Evolutionary conservation across 495 filamentous ascomycete species (phyloP).

Genomic region (Haplographium delicatum): DNA sequence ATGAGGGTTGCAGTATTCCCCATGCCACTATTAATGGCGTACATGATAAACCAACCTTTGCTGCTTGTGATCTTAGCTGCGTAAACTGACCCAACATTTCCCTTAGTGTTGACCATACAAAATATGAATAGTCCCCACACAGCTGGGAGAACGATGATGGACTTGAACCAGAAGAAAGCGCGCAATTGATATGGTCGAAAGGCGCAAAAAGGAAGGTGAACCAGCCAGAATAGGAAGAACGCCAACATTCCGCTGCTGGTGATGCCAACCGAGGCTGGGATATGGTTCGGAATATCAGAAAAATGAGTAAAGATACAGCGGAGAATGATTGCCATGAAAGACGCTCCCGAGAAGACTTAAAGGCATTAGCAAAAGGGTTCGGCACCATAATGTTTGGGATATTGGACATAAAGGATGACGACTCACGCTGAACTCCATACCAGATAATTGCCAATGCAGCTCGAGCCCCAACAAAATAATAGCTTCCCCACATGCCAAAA

Average conservation of each 20-base stretch:
- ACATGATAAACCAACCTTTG: constrained; percentile 36
- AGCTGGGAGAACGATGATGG: constrained; percentile 26
- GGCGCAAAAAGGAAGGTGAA: constrained; percentile 36
- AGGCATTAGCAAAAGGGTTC: neutral
- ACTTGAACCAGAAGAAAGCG: constrained; percentile 31
- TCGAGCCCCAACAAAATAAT: constrained; percentile 30
- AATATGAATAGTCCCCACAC: constrained; percentile 36
- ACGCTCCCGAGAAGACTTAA: constrained; percentile 29
- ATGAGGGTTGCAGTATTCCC: constrained; percentile 39
- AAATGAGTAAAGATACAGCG: constrained; percentile 25
- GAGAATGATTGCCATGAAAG: constrained; percentile 30
- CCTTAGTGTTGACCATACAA: constrained; percentile 37
- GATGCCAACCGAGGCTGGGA: constrained; percentile 34
- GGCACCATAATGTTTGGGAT: neutral
- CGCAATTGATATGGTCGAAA: constrained; percentile 29
- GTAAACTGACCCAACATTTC: constrained; percentile 30
- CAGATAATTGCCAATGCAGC: constrained; percentile 32
- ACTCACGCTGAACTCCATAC: constrained; percentile 33
- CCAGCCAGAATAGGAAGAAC: constrained; percentile 43
- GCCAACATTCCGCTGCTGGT: constrained; percentile 35
- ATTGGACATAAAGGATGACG: neutral
- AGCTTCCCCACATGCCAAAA: constrained; percentile 34
- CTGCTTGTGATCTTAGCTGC: constrained; percentile 17
- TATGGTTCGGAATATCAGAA: constrained; percentile 35
- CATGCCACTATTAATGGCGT: constrained; percentile 37